A percentile compares a stretch with the other conserved stretches of the same genome.
Conservation (phyloP, 441 rosid species). For the Theobroma grandiflorum region DNA sequence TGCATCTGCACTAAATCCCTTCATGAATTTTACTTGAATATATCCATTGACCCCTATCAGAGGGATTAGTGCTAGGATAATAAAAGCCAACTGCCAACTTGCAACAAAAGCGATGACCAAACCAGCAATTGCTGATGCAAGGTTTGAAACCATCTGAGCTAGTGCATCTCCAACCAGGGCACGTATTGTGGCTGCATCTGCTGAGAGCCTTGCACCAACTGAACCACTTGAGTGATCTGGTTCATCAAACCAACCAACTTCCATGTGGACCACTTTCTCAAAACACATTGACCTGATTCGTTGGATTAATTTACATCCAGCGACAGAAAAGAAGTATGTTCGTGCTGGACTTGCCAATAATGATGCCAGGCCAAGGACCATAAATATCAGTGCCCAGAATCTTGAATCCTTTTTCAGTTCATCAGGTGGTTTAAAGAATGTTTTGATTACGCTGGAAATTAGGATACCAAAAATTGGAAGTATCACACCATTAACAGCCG, state of each 20-base stretch:
- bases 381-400: constrained; percentile 50
- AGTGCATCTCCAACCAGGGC: constrained; percentile 54
- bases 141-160: constrained; percentile 46
- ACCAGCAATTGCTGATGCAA: constrained; percentile 50
- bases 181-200: constrained; percentile 52
- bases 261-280: constrained; percentile 57
- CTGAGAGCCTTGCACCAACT: constrained; percentile 54
- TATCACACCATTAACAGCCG: constrained; percentile 42
- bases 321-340: constrained; percentile 49
- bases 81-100: constrained; percentile 53
- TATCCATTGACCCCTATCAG: constrained; percentile 47
- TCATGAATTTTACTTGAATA: constrained; percentile 48
- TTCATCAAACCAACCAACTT: constrained; percentile 65
- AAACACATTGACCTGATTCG: constrained; percentile 55
- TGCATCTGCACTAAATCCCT: constrained; percentile 55
- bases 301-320: constrained; percentile 52
- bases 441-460: constrained; percentile 45
- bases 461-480: constrained; percentile 51
- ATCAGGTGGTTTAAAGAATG: constrained; percentile 44
- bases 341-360: constrained; percentile 41
- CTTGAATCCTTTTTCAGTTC: constrained; percentile 42
- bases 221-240: constrained; percentile 56
- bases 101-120: constrained; percentile 56
- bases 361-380: constrained; percentile 47
- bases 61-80: constrained; percentile 55